Evolutionary conservation across 2,329 filamentous ascomycete genomes (phyloP).

Genomic region (Remersonia thermophila): DNA sequence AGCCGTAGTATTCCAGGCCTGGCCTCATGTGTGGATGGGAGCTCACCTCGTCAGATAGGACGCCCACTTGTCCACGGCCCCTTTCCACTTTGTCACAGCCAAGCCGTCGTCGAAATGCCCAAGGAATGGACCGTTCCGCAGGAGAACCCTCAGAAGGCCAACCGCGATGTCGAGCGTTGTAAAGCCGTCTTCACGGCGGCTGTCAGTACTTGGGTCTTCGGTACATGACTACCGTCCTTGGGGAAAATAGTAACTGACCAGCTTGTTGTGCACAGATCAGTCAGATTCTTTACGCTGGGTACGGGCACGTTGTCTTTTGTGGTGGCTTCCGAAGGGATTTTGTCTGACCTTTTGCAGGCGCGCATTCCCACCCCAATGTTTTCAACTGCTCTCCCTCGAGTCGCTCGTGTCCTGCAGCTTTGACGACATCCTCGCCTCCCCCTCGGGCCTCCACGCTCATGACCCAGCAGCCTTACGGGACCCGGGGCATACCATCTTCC

Average conservation of each 20-base stretch:
- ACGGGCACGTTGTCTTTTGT: neutral
- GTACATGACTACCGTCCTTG: too few species aligned
- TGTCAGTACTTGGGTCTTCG: conserved; percentile 4
- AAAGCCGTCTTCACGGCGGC: conserved; percentile 11
- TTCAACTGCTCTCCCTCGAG: conserved; percentile 9
- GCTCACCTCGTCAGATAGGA: too few species aligned
- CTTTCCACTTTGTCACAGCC: too few species aligned
- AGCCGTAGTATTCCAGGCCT: too few species aligned
- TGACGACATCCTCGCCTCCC: conserved; percentile 7
- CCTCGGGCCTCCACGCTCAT: neutral
- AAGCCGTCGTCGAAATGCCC: conserved; percentile 2
- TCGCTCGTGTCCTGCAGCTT: conserved; percentile 5
- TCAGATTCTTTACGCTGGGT: conserved; percentile 15
- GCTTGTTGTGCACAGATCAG: too few species aligned
- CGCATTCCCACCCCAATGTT: conserved; percentile 9
- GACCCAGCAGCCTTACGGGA: conserved; percentile 9
- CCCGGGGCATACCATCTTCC: conserved; percentile 6
- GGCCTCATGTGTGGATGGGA: too few species aligned
- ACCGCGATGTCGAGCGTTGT: conserved; percentile 11
- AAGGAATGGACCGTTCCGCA: neutral
- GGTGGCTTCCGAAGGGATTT: neutral
- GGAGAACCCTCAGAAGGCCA: neutral
- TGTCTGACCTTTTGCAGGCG: conserved; percentile 4
- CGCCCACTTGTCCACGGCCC: too few species aligned
- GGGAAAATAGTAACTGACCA: too few species aligned